Conservation (phyloP, 148 eudicot species). For the Diospyros lotus region DNA sequence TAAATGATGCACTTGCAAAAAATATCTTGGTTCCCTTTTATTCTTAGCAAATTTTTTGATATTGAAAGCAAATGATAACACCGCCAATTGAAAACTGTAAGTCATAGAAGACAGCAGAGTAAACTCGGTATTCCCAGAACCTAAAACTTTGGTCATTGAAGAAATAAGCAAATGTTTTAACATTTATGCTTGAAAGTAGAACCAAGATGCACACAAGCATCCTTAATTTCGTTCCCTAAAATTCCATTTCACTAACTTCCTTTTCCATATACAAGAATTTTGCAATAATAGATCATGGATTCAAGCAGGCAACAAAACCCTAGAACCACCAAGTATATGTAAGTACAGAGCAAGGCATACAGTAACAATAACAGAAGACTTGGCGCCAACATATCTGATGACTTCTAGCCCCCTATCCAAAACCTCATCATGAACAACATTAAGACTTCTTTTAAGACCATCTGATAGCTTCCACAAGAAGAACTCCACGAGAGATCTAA, state of each 20-base stretch:
- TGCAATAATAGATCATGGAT: background rate
- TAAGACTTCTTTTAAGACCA: constrained; percentile 42
- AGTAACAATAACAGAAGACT: constrained; percentile 51
- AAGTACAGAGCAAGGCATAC: constrained; percentile 60
- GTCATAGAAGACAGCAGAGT: background rate
- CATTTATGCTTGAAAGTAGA: background rate
- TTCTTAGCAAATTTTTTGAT: background rate
- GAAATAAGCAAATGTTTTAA: background rate
- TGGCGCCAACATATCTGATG: constrained; percentile 50
- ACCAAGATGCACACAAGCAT: background rate
- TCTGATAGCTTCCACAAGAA: constrained; percentile 44
- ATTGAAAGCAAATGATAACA: background rate
- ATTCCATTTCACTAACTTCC: too few relatives aligned
- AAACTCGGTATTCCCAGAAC: background rate
- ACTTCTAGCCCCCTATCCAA: constrained; percentile 62
- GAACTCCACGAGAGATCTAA: constrained; percentile 55
- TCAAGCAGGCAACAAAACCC: constrained; percentile 48
- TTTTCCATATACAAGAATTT: background rate
- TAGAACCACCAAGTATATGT: constrained; percentile 46
- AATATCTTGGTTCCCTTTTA: background rate
- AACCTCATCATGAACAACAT: constrained; percentile 47
- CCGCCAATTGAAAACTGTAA: background rate
- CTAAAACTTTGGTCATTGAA: background rate
- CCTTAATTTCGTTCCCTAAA: too few relatives aligned
- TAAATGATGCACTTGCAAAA: background rate